Evolutionary conservation across 2,329 filamentous ascomycete species (phyloP).

Genomic region (Venturia nashicola): DNA sequence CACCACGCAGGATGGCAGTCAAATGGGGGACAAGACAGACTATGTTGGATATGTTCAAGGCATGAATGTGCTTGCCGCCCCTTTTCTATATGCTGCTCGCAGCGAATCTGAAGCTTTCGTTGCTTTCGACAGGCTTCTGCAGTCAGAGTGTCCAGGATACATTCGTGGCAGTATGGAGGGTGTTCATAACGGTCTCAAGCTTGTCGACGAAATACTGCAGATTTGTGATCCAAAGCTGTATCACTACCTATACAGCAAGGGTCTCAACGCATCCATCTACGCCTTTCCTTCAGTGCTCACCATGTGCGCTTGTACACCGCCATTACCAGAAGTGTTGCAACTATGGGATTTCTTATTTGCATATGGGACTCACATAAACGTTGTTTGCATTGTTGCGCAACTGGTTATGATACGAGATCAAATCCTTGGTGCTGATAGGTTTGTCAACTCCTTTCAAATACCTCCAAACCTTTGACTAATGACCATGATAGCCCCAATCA

Average conservation of each 20-base stretch:
- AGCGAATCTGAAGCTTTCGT: conserved; percentile 93
- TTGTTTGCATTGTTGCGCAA: conserved; percentile 93
- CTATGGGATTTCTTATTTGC: conserved; percentile 98
- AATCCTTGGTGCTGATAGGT: conserved; percentile 77
- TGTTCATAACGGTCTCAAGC: conserved; percentile 78
- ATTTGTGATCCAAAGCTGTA: conserved; percentile 86
- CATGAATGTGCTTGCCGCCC: conserved; percentile 96
- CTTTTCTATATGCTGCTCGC: conserved; percentile 86
- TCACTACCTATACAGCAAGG: conserved; percentile 71
- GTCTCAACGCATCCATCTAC: conserved; percentile 86
- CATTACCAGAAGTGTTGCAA: conserved; percentile 79
- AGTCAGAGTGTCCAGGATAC: conserved; percentile 80
- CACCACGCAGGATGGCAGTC: conserved; percentile 48
- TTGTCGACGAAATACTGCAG: conserved; percentile 84
- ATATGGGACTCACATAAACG: conserved; percentile 88
- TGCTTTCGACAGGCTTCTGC: conserved; percentile 79
- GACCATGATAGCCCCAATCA: conserved; percentile 63
- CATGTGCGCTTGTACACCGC: conserved; percentile 89
- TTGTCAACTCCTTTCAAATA: conserved; percentile 17
- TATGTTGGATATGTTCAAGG: conserved; percentile 91
- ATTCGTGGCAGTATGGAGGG: conserved; percentile 95
- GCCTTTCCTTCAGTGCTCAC: conserved; percentile 93
- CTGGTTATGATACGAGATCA: conserved; percentile 77
- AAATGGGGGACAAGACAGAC: conserved; percentile 38
- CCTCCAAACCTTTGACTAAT: background rate